A percentile compares a stretch with the other conserved stretches of the same genome.
These are phyloP conservation scores for Yamadazyma buinensis DNA, from an alignment of 1,139 yeast genomes.

Conservation along the genomic window DNA sequence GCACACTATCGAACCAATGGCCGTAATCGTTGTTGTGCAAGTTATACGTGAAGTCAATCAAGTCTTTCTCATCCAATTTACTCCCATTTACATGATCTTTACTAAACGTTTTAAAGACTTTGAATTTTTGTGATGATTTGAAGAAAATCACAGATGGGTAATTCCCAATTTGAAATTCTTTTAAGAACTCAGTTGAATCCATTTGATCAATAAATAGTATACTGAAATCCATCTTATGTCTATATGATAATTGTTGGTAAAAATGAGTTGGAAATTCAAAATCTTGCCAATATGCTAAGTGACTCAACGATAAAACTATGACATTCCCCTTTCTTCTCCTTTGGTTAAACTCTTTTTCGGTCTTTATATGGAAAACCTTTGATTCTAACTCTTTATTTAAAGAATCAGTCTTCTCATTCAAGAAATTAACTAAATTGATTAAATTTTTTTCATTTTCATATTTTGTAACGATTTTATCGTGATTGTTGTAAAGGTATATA, in stretches of 20 bases:
- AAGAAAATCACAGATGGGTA: slow-evolving; percentile 33
- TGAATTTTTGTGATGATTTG: slow-evolving; percentile 19
- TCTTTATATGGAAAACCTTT: slow-evolving; percentile 8
- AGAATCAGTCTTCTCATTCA: slow-evolving; percentile 16
- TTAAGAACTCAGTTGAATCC: slow-evolving; percentile 18
- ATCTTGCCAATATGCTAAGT: slow-evolving; percentile 28
- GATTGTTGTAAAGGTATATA: slow-evolving; percentile 26
- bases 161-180: slow-evolving; percentile 25
- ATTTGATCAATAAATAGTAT: slow-evolving; percentile 24
- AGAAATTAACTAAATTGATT: slow-evolving; percentile 21
- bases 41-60: slow-evolving; percentile 20
- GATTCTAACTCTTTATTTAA: slow-evolving; percentile 13
- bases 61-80: slow-evolving; percentile 17
- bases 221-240: slow-evolving; percentile 18
- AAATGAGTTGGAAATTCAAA: slow-evolving; percentile 33
- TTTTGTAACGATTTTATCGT: slow-evolving; percentile 23
- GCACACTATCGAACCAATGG: slow-evolving; percentile 17
- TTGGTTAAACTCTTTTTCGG: slow-evolving; percentile 4
- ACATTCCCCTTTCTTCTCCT: slow-evolving; percentile 14
- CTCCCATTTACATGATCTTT: slow-evolving; percentile 20
- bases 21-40: slow-evolving; percentile 16
- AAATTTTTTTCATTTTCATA: slow-evolving; percentile 23
- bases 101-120: slow-evolving; percentile 24
- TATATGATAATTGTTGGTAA: slow-evolving; percentile 26
- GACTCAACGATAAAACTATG: slow-evolving; percentile 25